Base-by-base conservation (phyloP, 495 filamentous ascomycete species). In the Aspergillus nidulans region DNA sequence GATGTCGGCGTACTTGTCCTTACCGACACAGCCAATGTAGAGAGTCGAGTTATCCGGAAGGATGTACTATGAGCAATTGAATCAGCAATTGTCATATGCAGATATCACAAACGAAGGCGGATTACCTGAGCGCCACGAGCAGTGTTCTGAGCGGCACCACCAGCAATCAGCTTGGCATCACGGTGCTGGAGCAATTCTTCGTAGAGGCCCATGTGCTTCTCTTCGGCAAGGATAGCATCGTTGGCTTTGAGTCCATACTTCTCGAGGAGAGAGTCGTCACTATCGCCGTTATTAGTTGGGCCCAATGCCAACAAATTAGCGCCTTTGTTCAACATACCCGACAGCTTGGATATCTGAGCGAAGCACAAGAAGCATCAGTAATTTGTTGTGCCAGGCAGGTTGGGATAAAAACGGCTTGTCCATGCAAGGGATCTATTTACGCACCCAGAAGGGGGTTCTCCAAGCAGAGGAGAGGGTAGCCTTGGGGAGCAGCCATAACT, bases 121-220 rank as follows among this genome's bases (percentile, higher is more conserved):
- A n/a, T 18, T 77, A 86, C 84, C 76, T 86, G 89, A 52, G 92
- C 95, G 64, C 94, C 94, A 64, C 94, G 88, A 63, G 95, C 94
- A 52, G 92, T 92, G 83, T 99, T 99, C 74, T 99, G 94, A 23
- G 95, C 94, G 55, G 95, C 95, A 67, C 94, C 94, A 65, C 94
- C 94, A 52, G 94, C 90, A 70, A 99, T 91, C 67, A 96, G 80
- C 77, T 95, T 96, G 58, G 91, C 91, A 61, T 92, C 82, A 12
- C 30, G 30, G 67, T 82, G 86, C 79, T 88, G 86, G 60, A 86
- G 82, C 55, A 96, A 82, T 60, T 99, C 95, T 63, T 96, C 91
- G 71, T 92, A 97, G 70, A 99, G 74, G 51, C 78, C 80, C 69
- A 85, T 79, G 77, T 97, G 94, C 77, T 95, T 86, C 50, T 88